Evolutionary conservation across 345 rosid genomes (phyloP), one percentile per base, ranked within the genome.

Genomic region (Eutrema heterophyllum): DNA sequence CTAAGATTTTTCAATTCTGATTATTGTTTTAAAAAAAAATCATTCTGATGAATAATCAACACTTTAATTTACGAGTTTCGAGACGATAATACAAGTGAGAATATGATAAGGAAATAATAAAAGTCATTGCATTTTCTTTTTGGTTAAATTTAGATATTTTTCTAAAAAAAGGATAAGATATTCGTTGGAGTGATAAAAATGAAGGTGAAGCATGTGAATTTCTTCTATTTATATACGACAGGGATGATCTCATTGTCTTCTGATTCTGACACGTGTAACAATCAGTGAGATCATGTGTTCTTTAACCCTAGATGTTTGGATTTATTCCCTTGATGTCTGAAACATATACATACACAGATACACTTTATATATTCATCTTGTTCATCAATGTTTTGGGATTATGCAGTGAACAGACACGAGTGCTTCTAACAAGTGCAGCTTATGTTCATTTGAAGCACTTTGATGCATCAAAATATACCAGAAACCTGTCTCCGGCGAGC

Each of bases 371-470:
- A 15, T 16, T 67, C 39, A 33, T 33, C 3, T 38, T 35, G 36
- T 56, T 56, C 6, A 48, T 36, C 11, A 12, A 16, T 55, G 57
- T 30, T 54, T 60, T 60, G 61, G 55, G 62, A 49, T 60, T 49
- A 7, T 77, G 86, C 89, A 95, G 97, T 73, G 99, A 88, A 73
- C 99, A 87, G 80, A 95, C 99, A 43, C 80, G 93, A 38, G 89
- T 74, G 39, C 72, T 92, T 73, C 77, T 95, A 26, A 92, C 96
- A 40, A 88, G 96, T 80, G 99, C 99, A 70, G 99, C 97, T 3
- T 95, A 88, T 79, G 93, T 95, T 32, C 97, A 95, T 78, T 80
- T 95, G 83, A 95, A 88, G 83, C 96, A 88, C 70, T 87, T 86
- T 24, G 99, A 95, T 75, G 96, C 86, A 41, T 95, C 98, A 13